Evolutionary conservation across 2,329 filamentous ascomycete genomes (phyloP), one percentile per base, ranked within the genome.

Genomic region (Chaetomiaceae sp.): DNA sequence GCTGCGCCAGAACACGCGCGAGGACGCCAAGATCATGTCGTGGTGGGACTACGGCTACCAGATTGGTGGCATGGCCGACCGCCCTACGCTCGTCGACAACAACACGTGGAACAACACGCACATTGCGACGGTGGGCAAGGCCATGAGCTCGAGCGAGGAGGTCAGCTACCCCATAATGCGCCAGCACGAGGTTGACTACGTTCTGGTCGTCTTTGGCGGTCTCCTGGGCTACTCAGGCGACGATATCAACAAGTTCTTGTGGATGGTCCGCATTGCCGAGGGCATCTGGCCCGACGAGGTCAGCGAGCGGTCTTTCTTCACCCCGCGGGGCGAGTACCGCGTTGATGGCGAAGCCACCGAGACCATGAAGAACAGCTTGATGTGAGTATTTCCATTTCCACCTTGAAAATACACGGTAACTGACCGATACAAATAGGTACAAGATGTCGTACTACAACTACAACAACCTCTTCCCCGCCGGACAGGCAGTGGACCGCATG

Each of bases 361-460:
- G 22, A 90, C 92, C 40, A 99, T 99, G 94, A 94, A 89, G 79
- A 96, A 99, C 82, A 96, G 91, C 74, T 82, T 99, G 80, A 96
- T 97, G 92, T 95, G 81, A 81, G 89, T 76, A 48, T 25, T 38
- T 6, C 27, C 17, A 14, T 11, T 23, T 36, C 9, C 23, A 33
- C 19, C 12, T 12, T 27, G 20, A 33, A 9, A 40, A 12, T 25
- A 20, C 49, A 54, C 40, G 37, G 65, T 60, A 39, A 31, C 67
- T 71, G 57, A 72, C 65, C 46, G 23, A 11, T 34, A n/a, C 27
- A 3, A 27, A 60, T 61, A 96, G 91, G 90, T 99, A 99, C 83
- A 99, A 99, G 82, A 96, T 99, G 91, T 96, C 91, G 20, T 99
- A 99, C 81, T 89, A 99, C 83, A 97, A 97, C 80, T 99, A 89